Conservation (phyloP, 805 yeast genomes). For the Metschnikowia amazonensis region DNA sequence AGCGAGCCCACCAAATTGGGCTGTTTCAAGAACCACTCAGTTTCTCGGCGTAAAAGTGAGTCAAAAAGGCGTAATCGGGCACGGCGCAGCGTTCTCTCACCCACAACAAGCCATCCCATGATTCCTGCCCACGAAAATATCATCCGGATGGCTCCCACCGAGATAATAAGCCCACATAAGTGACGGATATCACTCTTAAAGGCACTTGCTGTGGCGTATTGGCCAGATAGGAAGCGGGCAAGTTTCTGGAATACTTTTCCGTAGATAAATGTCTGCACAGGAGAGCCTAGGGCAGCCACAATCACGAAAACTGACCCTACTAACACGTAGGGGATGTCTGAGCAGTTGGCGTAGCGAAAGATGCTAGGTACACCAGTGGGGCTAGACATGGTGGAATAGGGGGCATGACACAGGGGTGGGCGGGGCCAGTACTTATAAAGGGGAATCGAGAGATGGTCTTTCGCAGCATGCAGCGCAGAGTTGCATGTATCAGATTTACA, state of each 20-base stretch:
- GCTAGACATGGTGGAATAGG: neutral
- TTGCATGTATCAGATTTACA: slow-evolving; percentile 4
- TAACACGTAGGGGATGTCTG: slow-evolving; percentile 11
- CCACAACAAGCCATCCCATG: slow-evolving; percentile 60
- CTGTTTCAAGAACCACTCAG: slow-evolving; percentile 62
- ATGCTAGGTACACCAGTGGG: slow-evolving; percentile 5
- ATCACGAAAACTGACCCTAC: slow-evolving; percentile 34
- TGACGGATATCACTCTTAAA: slow-evolving; percentile 26
- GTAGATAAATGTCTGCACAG: slow-evolving; percentile 58
- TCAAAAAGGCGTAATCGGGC: slow-evolving; percentile 47
- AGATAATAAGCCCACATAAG: slow-evolving; percentile 32
- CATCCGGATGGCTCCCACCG: slow-evolving; percentile 30
- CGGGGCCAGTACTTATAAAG: neutral
- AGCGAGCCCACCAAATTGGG: slow-evolving; percentile 58
- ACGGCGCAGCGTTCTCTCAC: slow-evolving; percentile 63
- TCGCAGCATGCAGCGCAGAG: slow-evolving; percentile 3
- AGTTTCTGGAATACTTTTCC: slow-evolving; percentile 55
- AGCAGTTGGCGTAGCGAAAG: slow-evolving; percentile 11
- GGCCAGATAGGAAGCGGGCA: slow-evolving; percentile 27
- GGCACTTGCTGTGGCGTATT: slow-evolving; percentile 17
- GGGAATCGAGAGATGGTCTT: neutral
- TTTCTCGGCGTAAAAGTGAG: slow-evolving; percentile 43
- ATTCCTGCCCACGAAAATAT: slow-evolving; percentile 50
- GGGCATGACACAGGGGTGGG: neutral
- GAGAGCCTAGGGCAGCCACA: slow-evolving; percentile 54